phyloP scores from a whole-genome alignment of 306 rosid species.

The Prunus kanzakura region DNA sequence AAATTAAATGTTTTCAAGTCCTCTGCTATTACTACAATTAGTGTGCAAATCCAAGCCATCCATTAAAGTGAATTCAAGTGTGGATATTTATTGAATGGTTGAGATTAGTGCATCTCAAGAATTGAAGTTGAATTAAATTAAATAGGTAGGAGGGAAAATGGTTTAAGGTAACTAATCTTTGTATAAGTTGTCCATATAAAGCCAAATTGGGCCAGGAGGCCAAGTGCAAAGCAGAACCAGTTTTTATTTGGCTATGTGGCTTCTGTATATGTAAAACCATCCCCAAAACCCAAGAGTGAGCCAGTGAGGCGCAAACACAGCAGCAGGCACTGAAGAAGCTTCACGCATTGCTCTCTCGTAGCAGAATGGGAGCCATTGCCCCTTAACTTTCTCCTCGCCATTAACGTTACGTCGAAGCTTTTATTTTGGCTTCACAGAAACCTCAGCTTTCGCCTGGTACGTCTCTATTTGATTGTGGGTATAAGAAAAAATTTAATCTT shows the following conservation, averaged over 20 bases:
- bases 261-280: background rate
- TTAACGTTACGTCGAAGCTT: conserved; percentile 10
- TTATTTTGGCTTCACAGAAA: background rate
- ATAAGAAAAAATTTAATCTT: background rate
- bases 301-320: conserved; percentile 7
- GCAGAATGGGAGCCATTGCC: background rate
- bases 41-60: background rate
- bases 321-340: background rate
- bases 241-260: background rate
- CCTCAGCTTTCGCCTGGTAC: conserved; percentile 17
- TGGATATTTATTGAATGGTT: background rate
- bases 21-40: background rate
- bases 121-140: too few relatives aligned
- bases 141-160: too few relatives aligned
- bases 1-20: background rate
- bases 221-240: background rate
- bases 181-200: background rate
- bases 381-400: background rate
- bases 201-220: background rate
- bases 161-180: too few relatives aligned
- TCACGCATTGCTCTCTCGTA: background rate
- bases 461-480: conserved; percentile 11
- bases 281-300: background rate
- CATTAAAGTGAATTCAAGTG: background rate
- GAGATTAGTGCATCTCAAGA: background rate